These are phyloP conservation scores for Boletellus dicymbophilus DNA, from an alignment of 1,284 basidiomycete species.

Conservation along the genomic window DNA sequence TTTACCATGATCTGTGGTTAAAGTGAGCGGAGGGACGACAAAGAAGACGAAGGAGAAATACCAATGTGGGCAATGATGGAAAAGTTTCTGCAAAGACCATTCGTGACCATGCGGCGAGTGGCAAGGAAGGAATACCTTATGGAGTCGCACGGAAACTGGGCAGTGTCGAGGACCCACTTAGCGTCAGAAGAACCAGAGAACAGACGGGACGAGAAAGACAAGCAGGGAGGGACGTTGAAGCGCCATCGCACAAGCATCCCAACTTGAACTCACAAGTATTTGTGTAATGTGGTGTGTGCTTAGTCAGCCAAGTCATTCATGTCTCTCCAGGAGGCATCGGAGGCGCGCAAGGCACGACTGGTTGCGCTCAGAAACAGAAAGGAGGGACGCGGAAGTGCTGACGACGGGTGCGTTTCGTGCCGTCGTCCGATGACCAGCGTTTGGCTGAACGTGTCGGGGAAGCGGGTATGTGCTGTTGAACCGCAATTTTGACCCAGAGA, in stretches of 20 bases:
- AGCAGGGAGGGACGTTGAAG: conserved; percentile 29
- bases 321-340: conserved; percentile 83
- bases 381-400: conserved; percentile 50
- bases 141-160: conserved; percentile 71
- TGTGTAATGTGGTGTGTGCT: conserved; percentile 9
- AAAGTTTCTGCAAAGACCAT: conserved; percentile 73
- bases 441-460: conserved; percentile 7
- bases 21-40: conserved; percentile 11
- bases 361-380: conserved; percentile 81
- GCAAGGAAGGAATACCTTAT: conserved; percentile 57
- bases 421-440: neutral
- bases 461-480: conserved; percentile 67
- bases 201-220: conserved; percentile 35
- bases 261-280: neutral
- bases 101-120: neutral
- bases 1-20: conserved; percentile 79
- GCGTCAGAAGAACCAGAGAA: conserved; percentile 16
- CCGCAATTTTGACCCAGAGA: conserved; percentile 87
- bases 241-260: conserved; percentile 42
- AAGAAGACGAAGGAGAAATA: conserved; percentile 25
- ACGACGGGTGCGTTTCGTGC: conserved; percentile 33
- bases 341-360: conserved; percentile 86
- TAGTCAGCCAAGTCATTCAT: conserved; percentile 43
- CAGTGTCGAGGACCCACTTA: conserved; percentile 51
- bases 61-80: conserved; percentile 95